phyloP scores from a whole-genome alignment of 257 asterid genomes.

The Orobanche coerulescens region DNA sequence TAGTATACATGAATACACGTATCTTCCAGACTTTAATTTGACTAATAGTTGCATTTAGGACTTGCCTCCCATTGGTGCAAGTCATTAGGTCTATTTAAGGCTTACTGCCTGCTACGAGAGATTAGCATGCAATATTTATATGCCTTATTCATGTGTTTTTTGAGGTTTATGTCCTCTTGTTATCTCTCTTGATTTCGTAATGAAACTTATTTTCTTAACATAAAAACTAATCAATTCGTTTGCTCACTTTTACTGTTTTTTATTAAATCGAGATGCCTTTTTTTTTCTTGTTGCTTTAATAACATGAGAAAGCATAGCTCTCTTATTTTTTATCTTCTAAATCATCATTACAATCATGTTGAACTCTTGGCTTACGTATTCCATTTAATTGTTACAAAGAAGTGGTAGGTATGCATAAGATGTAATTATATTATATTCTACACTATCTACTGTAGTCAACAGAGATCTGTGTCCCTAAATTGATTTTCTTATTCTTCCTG shows the following conservation, averaged over 20 bases:
- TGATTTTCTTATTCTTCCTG: neutral
- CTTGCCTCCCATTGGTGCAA: neutral
- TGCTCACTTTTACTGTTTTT: neutral
- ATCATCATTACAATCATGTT: constrained; percentile 10
- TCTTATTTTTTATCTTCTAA: neutral
- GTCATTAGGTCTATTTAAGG: neutral
- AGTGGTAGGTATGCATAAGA: constrained; percentile 2
- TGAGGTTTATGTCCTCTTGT: neutral
- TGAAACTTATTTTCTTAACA: neutral
- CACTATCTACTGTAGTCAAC: constrained; percentile 8
- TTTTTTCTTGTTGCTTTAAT: neutral
- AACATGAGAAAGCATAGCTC: neutral
- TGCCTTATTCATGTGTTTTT: neutral
- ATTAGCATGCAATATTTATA: neutral
- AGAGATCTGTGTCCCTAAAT: constrained; percentile 10
- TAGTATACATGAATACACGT: neutral
- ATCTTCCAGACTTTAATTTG: neutral
- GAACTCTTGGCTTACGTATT: neutral
- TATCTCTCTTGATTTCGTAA: neutral
- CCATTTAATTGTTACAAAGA: neutral
- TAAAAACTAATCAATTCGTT: neutral
- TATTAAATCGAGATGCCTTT: neutral
- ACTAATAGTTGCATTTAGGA: neutral
- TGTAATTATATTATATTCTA: constrained; percentile 8
- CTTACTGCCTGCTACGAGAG: neutral